Base-by-base conservation (phyloP, 1,284 basidiomycete species). In the Stereum hirsutum region DNA sequence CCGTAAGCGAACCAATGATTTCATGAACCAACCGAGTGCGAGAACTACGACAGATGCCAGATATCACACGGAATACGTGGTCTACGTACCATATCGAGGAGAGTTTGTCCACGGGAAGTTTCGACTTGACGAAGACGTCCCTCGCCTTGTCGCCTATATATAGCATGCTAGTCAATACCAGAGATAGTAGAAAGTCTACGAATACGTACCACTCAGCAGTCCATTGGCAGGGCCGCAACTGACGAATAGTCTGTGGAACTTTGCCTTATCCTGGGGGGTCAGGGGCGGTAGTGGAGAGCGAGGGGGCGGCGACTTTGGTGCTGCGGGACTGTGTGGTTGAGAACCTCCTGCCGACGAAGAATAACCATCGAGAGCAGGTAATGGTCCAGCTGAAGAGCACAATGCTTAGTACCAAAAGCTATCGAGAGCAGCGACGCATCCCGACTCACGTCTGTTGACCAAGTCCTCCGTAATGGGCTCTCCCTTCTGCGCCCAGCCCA, bases 71-170 rank as follows among this genome's bases (percentile, higher is more conserved):
- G 43, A 24, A 45, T 46, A 14, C 20, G 37, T 10, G 41, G 15
- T 27, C 20, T 19, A 56, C 80, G 46, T 49, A 89, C 95, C 96
- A 99, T 64, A 99, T 96, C 59, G 90, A 87, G 31, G 89, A 84
- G 23, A 99, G 77, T 57, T 88, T 89, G 44, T 96, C 93, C 52
- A 89, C 84, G 2, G 85, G 73, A 31, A 99, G 74, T 56, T 91
- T 87, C 40, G 92, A 96, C 67, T 91, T 97, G 54, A 98, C 69
- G 57, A 99, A 97, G 43, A 98, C 80, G 55, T 92, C 85, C 47
- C 89, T 77, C 10, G 94, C 92, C 65, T 95, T 91, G 32, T 95
- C 89, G 39, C 89, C 93, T 77, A 52, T 17, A 31, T n/a, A n/a
- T 10, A n/a, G 10, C 15, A 38, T 17, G 17, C 24, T 27, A 26